Percentiles rank a stretch among this genome's conserved stretches.
Conservation (phyloP, 2,329 filamentous ascomycete genomes). For the Ascomycota sp. region DNA sequence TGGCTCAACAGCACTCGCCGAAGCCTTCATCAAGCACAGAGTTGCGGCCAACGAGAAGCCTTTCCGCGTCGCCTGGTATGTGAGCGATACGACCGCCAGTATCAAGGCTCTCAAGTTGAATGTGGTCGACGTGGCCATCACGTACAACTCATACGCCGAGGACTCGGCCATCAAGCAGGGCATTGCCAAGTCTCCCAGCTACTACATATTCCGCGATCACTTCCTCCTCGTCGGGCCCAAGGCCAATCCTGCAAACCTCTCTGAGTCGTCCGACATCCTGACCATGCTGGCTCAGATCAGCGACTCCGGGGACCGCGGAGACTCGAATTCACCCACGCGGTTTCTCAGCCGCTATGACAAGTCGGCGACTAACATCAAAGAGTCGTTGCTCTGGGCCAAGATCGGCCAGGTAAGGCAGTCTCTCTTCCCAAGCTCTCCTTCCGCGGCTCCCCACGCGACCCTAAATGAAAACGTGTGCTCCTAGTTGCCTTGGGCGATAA, state of each 20-base stretch:
- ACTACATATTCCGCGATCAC: conserved; percentile 24
- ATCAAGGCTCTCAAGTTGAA: conserved; percentile 20
- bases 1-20: conserved; percentile 8
- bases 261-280: conserved; percentile 9
- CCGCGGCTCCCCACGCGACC: too few relatives aligned
- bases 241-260: conserved; percentile 14
- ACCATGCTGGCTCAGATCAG: conserved; percentile 7
- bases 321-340: conserved; percentile 13
- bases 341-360: conserved; percentile 26
- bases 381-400: conserved; percentile 20
- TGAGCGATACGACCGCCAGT: conserved; percentile 22
- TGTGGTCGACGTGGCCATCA: conserved; percentile 22
- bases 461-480: too few relatives aligned
- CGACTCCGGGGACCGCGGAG: conserved; percentile 12
- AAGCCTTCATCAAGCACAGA: conserved; percentile 8
- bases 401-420: conserved; percentile 20
- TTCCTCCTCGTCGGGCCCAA: conserved; percentile 20
- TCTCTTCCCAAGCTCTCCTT: too few relatives aligned
- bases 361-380: conserved; percentile 27
- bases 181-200: conserved; percentile 10
- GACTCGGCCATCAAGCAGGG: conserved; percentile 19
- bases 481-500: conserved; percentile 14
- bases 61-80: conserved; percentile 23
- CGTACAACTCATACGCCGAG: conserved; percentile 21
- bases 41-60: conserved; percentile 5